Evolutionary conservation across 2,329 filamentous ascomycete species (phyloP).

Genomic region (Curvularia eragrostidis): DNA sequence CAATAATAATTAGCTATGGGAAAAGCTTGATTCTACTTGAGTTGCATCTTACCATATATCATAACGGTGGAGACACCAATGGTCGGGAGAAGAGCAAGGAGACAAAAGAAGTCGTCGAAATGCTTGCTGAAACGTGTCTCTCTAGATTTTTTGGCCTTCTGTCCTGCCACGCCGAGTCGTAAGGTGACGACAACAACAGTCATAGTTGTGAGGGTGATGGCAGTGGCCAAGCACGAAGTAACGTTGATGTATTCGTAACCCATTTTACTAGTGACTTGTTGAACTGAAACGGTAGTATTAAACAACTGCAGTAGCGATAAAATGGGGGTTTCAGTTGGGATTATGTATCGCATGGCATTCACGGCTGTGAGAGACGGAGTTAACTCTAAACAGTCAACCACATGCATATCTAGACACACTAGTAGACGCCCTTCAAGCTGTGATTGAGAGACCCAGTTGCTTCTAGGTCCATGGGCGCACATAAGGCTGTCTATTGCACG

Average conservation of each 20-base stretch:
- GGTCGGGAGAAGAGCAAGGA: conserved; percentile 11
- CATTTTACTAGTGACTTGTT: conserved; percentile 4
- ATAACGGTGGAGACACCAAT: conserved; percentile 11
- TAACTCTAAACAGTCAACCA: neutral
- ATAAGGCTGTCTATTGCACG: conserved; percentile 1
- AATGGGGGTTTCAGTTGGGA: neutral
- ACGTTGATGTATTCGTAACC: conserved; percentile 15
- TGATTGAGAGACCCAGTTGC: neutral
- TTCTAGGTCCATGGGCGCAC: conserved; percentile 1
- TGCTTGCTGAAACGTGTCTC: conserved; percentile 5
- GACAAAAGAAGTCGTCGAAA: conserved; percentile 13
- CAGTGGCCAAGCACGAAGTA: conserved; percentile 7
- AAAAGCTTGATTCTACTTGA: neutral
- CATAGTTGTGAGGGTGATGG: neutral
- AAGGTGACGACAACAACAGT: conserved; percentile 5
- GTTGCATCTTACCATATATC: conserved; percentile 12
- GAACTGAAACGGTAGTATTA: neutral
- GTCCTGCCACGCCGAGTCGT: neutral
- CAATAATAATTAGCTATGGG: neutral
- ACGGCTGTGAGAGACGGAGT: neutral
- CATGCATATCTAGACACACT: neutral
- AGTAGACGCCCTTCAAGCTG: neutral
- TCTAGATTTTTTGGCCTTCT: neutral
- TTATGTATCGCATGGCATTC: conserved; percentile 2
- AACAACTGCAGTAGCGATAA: neutral